A percentile compares a stretch with the other conserved stretches of the same genome.
These are phyloP conservation scores for Plasmodium inui DNA, from an alignment of 169 alveolate species.

Conservation along the genomic window DNA sequence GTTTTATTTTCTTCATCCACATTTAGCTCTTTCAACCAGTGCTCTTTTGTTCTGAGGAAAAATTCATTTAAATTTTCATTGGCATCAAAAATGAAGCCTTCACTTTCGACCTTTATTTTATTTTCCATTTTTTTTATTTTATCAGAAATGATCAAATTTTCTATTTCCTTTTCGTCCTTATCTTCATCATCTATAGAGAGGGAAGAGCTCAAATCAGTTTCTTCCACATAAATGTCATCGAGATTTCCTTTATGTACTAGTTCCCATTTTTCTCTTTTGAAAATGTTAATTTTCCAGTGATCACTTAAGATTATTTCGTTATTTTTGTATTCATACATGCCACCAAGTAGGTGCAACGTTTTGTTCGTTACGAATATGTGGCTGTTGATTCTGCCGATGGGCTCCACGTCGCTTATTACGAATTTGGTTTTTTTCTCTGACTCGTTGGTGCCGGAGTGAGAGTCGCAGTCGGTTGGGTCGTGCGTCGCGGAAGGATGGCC, in stretches of 20 bases:
- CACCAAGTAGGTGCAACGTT: conserved; percentile 82
- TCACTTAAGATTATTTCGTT: conserved; percentile 84
- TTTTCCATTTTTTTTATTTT: conserved; percentile 72
- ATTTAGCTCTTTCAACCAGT: conserved; percentile 80
- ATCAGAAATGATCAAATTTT: conserved; percentile 40
- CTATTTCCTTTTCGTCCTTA: conserved; percentile 71
- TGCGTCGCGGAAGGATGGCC: background rate
- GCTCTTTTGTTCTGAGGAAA: conserved; percentile 83
- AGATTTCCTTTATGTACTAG: conserved; percentile 81
- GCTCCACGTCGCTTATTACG: conserved; percentile 58
- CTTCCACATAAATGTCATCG: conserved; percentile 78
- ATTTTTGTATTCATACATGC: conserved; percentile 83
- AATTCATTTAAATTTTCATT: conserved; percentile 84
- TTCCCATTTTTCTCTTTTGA: conserved; percentile 84
- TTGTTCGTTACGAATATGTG: conserved; percentile 80
- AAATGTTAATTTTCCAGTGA: conserved; percentile 84
- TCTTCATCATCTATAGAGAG: conserved; percentile 74
- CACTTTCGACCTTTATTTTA: conserved; percentile 26
- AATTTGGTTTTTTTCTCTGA: conserved; percentile 32
- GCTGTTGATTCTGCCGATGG: conserved; percentile 79
- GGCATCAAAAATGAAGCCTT: conserved; percentile 37
- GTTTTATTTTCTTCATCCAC: conserved; percentile 29
- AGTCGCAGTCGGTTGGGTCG: conserved; percentile 37
- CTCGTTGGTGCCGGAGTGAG: conserved; percentile 31
- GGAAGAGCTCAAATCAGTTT: conserved; percentile 45